These are phyloP conservation scores for Boletellus ananas DNA, from an alignment of 768 basidiomycete species.

Conservation along the genomic window DNA sequence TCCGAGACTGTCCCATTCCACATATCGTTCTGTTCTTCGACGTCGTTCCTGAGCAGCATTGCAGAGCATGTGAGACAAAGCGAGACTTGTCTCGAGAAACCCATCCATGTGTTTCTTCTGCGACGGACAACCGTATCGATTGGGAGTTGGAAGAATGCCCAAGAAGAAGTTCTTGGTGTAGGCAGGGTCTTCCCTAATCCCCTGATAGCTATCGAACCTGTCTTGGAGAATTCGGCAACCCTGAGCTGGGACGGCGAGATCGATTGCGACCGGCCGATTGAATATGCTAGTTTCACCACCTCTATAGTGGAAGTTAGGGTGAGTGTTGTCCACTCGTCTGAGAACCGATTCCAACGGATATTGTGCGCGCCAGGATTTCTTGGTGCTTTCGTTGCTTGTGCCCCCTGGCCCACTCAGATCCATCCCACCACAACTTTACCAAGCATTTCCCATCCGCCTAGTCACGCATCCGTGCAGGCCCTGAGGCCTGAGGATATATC, in stretches of 20 bases:
- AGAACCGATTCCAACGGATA: not conserved
- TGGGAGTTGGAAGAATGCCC: slow-evolving; percentile 8
- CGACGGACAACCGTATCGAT: slow-evolving; percentile 48
- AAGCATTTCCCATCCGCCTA: slow-evolving; percentile 54
- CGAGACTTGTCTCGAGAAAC: slow-evolving; percentile 13
- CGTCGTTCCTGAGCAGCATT: slow-evolving; percentile 31
- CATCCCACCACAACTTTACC: slow-evolving; percentile 38
- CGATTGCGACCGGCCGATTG: slow-evolving; percentile 35
- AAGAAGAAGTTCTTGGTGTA: slow-evolving; percentile 41
- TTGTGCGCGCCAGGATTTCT: slow-evolving; percentile 48
- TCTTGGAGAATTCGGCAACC: slow-evolving; percentile 30
- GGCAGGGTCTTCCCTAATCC: slow-evolving; percentile 38
- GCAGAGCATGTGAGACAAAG: slow-evolving; percentile 3
- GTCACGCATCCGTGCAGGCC: slow-evolving; percentile 55
- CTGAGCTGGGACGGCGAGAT: slow-evolving; percentile 65
- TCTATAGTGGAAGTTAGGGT: slow-evolving; percentile 51
- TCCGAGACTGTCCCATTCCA: slow-evolving; percentile 62
- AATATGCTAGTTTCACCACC: slow-evolving; percentile 48
- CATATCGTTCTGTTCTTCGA: slow-evolving; percentile 52
- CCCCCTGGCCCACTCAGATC: slow-evolving; percentile 32
- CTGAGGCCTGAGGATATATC: slow-evolving; percentile 23
- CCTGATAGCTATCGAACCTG: slow-evolving; percentile 36
- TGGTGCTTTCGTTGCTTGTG: slow-evolving; percentile 46
- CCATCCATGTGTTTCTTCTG: slow-evolving; percentile 51
- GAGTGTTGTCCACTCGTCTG: slow-evolving; percentile 6